Evolutionary conservation across 345 rosid species (phyloP), one percentile per base, ranked within the genome.

Genomic region (Luvunga scandens): DNA sequence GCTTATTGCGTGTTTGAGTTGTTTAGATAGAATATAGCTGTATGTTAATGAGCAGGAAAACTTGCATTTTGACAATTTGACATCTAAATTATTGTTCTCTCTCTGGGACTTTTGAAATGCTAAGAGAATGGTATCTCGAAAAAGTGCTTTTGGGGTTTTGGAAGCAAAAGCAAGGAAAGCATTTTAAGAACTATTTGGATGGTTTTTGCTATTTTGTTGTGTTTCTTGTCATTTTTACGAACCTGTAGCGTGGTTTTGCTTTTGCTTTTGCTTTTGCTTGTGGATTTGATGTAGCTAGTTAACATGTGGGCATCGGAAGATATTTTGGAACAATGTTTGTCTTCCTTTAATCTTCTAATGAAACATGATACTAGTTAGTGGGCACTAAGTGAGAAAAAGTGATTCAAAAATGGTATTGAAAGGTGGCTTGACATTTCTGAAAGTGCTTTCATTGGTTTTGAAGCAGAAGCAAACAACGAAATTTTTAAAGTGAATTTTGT

Each of bases 301-400:
- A 69, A 42, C 45, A 6, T 73, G 77, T 61, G 77, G 69, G 66
- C 56, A 16, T 38, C 38, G 68, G 2, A 18, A 27, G 42, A 9
- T 9, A 45, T 63, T 64, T 75, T 63, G 48, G 70, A 75, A 45
- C 7, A 42, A 75, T 75, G 31, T 48, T 75, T 64, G 9, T 9
- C 30, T 28, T 73, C 12, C 10, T 34, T n/a, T 25, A 39, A 9
- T 7, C 1, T 73, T 34, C 22, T 34, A 74, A 22, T 42, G 42
- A 63, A 75, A 10, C 30, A 66, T 63, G 60, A n/a, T 63, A 42
- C 60, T 66, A 31, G 19, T 30, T 7, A 12, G 45, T 33, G 50
- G 64, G 33, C 50, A 31, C 53, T 14, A 53, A 75, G 50, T 24
- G 63, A 50, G 34, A 66, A 75, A 63, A 45, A 48, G 5, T 48